Conservation (phyloP, 2,329 filamentous ascomycete species). For the Xenosphaeropsis pyriputrescens region DNA sequence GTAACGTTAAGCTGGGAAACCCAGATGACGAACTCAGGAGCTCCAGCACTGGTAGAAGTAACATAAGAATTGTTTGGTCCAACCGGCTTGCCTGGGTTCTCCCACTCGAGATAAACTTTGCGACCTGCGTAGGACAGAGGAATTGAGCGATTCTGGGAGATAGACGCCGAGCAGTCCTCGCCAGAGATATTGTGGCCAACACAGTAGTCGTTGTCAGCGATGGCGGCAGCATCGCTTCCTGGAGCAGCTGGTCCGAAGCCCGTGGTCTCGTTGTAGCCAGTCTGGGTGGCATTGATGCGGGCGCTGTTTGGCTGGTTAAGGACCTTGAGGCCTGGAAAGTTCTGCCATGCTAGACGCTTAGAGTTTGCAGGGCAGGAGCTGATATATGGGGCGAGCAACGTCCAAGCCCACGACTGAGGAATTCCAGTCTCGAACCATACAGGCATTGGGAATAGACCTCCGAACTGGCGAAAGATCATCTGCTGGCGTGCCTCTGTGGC, state of each 20-base stretch:
- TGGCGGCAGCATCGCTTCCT: constrained; percentile 11
- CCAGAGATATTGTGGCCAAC: constrained; percentile 36
- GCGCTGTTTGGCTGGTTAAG: constrained; percentile 66
- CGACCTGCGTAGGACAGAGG: constrained; percentile 65
- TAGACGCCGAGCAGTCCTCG: constrained; percentile 45
- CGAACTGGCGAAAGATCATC: constrained; percentile 72
- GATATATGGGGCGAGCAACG: constrained; percentile 68
- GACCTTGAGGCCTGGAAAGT: constrained; percentile 60
- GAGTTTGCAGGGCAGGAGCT: constrained; percentile 57
- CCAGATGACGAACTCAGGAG: constrained; percentile 59
- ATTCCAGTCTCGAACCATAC: constrained; percentile 71
- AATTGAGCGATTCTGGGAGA: constrained; percentile 52
- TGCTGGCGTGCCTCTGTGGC: constrained; percentile 71
- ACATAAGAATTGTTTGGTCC: constrained; percentile 77
- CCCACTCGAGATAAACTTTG: constrained; percentile 58
- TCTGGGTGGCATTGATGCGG: constrained; percentile 46
- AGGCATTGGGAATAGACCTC: constrained; percentile 67
- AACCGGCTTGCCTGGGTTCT: constrained; percentile 48
- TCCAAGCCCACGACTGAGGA: constrained; percentile 77
- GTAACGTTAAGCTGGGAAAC: constrained; percentile 66
- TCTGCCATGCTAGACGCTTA: constrained; percentile 70
- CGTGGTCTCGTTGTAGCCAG: constrained; percentile 46
- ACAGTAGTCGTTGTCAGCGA: constrained; percentile 34
- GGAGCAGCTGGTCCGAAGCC: constrained; percentile 30
- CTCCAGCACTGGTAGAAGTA: constrained; percentile 42